Conservation (phyloP, 768 basidiomycete genomes). For the Rhizopogon rudus region DNA sequence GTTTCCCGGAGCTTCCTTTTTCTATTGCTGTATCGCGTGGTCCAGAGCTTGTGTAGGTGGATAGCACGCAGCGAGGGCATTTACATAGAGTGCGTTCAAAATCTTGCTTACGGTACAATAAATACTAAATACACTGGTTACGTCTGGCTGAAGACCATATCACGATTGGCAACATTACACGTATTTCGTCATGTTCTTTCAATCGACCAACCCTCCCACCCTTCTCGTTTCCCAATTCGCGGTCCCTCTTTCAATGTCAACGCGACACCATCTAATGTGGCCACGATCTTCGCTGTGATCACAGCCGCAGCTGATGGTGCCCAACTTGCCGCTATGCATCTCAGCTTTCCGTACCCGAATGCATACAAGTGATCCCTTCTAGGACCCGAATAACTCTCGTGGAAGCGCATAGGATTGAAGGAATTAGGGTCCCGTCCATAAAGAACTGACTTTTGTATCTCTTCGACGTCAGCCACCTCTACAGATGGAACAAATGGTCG, state of each 20-base stretch:
- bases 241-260: slow-evolving; percentile 24
- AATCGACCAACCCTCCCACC: slow-evolving; percentile 37
- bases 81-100: background rate
- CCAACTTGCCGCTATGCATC: slow-evolving; percentile 43
- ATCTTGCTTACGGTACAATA: background rate
- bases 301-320: slow-evolving; percentile 46
- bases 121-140: background rate
- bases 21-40: too few relatives aligned
- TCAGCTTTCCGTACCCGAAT: slow-evolving; percentile 40
- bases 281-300: slow-evolving; percentile 35
- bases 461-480: slow-evolving; percentile 19
- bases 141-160: background rate
- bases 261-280: slow-evolving; percentile 16
- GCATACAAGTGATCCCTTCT: slow-evolving; percentile 28
- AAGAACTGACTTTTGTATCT: slow-evolving; percentile 25
- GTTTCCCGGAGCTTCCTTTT: too few relatives aligned
- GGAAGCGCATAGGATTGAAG: slow-evolving; percentile 35
- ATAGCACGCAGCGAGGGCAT: too few relatives aligned
- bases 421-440: slow-evolving; percentile 28
- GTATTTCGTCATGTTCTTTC: background rate
- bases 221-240: slow-evolving; percentile 32
- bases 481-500: slow-evolving; percentile 4
- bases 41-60: background rate
- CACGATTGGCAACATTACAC: background rate
- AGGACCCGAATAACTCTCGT: slow-evolving; percentile 16